Percentiles rank a stretch among this genome's conserved stretches.
phyloP scores from a whole-genome alignment of 108 stramenopile genomes.

The Discostella stelligeroides region DNA sequence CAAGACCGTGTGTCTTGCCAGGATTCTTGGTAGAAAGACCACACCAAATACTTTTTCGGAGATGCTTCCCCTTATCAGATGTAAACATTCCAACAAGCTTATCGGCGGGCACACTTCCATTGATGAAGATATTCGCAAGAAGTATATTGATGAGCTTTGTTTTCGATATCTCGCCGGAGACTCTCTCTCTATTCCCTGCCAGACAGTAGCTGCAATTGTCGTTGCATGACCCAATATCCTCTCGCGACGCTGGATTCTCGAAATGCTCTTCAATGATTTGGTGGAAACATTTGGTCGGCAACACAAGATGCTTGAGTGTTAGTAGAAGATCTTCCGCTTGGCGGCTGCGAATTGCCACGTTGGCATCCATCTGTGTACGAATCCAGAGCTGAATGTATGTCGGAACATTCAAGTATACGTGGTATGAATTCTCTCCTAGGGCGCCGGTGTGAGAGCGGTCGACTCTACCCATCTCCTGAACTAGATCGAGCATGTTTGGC shows the following conservation, averaged over 20 bases:
- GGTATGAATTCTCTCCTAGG: not conserved
- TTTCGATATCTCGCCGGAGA: not conserved
- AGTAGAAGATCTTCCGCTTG: not conserved
- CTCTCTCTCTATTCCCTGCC: not conserved
- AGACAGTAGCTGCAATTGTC: not conserved
- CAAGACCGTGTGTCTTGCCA: too few species aligned
- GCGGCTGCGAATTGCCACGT: not conserved
- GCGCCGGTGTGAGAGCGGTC: constrained; percentile 3
- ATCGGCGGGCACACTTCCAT: not conserved
- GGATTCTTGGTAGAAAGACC: too few species aligned
- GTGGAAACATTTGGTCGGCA: constrained; percentile 18
- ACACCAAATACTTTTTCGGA: not conserved
- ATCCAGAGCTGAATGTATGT: not conserved
- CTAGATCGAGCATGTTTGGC: too few species aligned
- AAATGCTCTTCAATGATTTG: constrained; percentile 10
- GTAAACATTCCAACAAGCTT: not conserved
- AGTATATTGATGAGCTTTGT: not conserved
- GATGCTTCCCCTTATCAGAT: not conserved
- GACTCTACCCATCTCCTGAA: constrained; percentile 18
- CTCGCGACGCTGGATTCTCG: not conserved
- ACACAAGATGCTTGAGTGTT: not conserved
- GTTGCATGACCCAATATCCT: not conserved
- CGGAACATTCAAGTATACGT: constrained; percentile 1
- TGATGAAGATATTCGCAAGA: not conserved
- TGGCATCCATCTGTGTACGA: not conserved